A percentile compares a stretch with the other conserved stretches of the same genome.
phyloP scores from a whole-genome alignment of 2,329 filamentous ascomycete genomes.

The Colletotrichum phormii region DNA sequence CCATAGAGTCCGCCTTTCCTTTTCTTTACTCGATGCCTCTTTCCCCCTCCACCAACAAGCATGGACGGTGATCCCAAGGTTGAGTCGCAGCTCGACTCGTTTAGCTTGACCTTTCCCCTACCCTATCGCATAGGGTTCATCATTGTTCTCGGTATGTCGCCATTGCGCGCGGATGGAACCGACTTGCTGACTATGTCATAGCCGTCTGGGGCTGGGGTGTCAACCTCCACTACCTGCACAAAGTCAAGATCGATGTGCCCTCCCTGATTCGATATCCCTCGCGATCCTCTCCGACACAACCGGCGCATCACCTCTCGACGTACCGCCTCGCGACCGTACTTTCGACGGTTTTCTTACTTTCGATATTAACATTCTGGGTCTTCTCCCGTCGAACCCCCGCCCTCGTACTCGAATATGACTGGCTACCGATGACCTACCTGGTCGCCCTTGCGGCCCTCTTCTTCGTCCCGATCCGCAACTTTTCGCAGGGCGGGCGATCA shows the following conservation, averaged over 20 bases:
- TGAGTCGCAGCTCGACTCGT: slow-evolving; percentile 80
- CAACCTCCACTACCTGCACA: slow-evolving; percentile 88
- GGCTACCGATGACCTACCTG: slow-evolving; percentile 88
- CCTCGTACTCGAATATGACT: slow-evolving; percentile 82
- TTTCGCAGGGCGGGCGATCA: slow-evolving; percentile 77
- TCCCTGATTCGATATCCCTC: slow-evolving; percentile 87
- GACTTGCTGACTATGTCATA: slow-evolving; percentile 49
- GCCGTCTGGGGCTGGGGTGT: slow-evolving; percentile 95
- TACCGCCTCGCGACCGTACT: slow-evolving; percentile 88
- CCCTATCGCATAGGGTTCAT: slow-evolving; percentile 91
- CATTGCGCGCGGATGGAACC: not conserved
- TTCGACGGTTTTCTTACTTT: slow-evolving; percentile 76
- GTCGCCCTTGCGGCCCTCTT: slow-evolving; percentile 78
- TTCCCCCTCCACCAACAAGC: slow-evolving; percentile 38
- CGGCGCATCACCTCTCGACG: slow-evolving; percentile 82
- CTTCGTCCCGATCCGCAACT: slow-evolving; percentile 75
- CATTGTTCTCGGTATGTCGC: slow-evolving; percentile 78
- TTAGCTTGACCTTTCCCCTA: slow-evolving; percentile 87
- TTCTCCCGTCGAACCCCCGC: slow-evolving; percentile 77
- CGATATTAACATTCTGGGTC: slow-evolving; percentile 85
- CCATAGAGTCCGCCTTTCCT: slow-evolving; percentile 19
- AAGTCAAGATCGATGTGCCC: slow-evolving; percentile 87
- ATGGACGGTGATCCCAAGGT: slow-evolving; percentile 83
- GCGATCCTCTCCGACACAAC: slow-evolving; percentile 76
- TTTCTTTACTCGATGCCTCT: slow-evolving; percentile 30